Conservation (phyloP, 805 yeast genomes). For the Candida lessepsii region DNA sequence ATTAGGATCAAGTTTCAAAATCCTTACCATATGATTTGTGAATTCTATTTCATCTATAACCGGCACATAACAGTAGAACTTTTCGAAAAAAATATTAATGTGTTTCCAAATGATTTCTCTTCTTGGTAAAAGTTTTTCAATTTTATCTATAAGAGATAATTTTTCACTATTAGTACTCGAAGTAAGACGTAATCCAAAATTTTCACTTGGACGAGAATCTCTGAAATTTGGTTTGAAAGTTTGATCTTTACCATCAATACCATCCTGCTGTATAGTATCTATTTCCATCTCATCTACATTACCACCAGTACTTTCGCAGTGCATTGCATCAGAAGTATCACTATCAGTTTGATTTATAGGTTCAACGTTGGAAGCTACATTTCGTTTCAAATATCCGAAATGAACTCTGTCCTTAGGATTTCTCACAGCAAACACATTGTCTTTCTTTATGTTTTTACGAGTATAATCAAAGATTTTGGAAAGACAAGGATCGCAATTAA, state of each 20-base stretch:
- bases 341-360: slow-evolving; percentile 9
- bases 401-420: slow-evolving; percentile 7
- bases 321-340: no score
- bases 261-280: no score
- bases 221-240: no score
- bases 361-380: slow-evolving; percentile 9
- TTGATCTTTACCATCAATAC: no score
- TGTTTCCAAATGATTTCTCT: slow-evolving; percentile 12
- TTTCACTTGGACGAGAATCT: no score
- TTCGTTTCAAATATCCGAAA: slow-evolving; percentile 6
- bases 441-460: slow-evolving; percentile 8
- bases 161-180: background rate
- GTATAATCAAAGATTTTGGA: slow-evolving; percentile 6
- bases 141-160: slow-evolving; percentile 3
- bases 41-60: slow-evolving; percentile 41
- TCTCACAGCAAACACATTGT: slow-evolving; percentile 1
- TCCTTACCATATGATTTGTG: slow-evolving; percentile 12
- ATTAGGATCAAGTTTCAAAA: background rate
- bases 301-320: no score
- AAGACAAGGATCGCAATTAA: slow-evolving; percentile 10
- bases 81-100: slow-evolving; percentile 30
- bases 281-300: slow-evolving; percentile 1
- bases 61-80: slow-evolving; percentile 48
- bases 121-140: slow-evolving; percentile 11
- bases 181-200: slow-evolving; percentile 3